phyloP scores from a whole-genome alignment of 2,329 filamentous ascomycete genomes.

The Podosphaera aphanis region DNA sequence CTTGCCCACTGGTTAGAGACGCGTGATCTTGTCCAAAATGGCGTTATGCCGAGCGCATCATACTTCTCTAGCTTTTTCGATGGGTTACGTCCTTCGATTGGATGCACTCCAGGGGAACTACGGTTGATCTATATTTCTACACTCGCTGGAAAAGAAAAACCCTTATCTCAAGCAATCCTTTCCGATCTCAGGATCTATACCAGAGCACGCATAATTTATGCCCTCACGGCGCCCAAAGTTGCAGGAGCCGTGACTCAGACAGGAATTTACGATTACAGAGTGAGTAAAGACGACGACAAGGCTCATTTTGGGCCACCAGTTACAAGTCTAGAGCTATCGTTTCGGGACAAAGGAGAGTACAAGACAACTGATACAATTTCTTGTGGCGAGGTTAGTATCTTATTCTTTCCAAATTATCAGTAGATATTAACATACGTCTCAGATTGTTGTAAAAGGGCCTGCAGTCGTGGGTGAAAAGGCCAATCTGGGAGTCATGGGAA shows the following conservation, averaged over 20 bases:
- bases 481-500: conserved; percentile 37
- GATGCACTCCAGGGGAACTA: conserved; percentile 44
- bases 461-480: conserved; percentile 46
- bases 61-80: conserved; percentile 38
- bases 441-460: conserved; percentile 34
- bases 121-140: conserved; percentile 65
- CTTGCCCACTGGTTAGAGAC: conserved; percentile 50
- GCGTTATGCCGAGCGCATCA: conserved; percentile 47
- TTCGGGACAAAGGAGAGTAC: conserved; percentile 36
- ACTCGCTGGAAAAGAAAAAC: conserved; percentile 26
- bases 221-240: conserved; percentile 58
- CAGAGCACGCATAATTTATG: conserved; percentile 61
- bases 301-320: conserved; percentile 66
- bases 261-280: conserved; percentile 67
- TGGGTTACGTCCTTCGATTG: conserved; percentile 32
- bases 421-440: conserved; percentile 29
- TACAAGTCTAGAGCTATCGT: conserved; percentile 53
- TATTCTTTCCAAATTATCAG: background rate
- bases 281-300: conserved; percentile 18
- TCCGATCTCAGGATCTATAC: conserved; percentile 67
- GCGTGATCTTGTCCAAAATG: conserved; percentile 41
- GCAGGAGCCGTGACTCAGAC: conserved; percentile 79
- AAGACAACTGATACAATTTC: conserved; percentile 39
- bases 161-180: conserved; percentile 35
- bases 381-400: conserved; percentile 35